A percentile compares a stretch with the other conserved stretches of the same genome.
Conservation (phyloP, 78 protist species). For the Dictyostelium brefeldianum region DNA sequence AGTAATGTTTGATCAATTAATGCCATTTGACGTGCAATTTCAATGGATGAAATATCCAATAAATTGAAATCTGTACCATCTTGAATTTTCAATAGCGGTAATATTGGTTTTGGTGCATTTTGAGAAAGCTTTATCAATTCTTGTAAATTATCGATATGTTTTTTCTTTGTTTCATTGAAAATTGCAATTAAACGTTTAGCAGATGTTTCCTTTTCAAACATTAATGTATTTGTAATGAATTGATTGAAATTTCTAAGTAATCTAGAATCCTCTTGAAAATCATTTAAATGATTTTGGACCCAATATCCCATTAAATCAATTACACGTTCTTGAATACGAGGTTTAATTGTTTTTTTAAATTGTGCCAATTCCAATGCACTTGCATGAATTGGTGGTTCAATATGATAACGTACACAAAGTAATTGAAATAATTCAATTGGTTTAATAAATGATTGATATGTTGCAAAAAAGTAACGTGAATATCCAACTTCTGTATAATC, state of each 20-base stretch:
- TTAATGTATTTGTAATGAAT: conserved; percentile 46
- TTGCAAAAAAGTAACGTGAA: conserved; percentile 34
- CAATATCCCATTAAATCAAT: conserved; percentile 64
- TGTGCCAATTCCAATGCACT: conserved; percentile 14
- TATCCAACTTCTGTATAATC: conserved; percentile 32
- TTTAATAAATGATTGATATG: conserved; percentile 48
- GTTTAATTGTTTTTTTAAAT: conserved; percentile 48
- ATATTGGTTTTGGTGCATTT: conserved; percentile 73
- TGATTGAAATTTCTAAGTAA: conserved; percentile 47
- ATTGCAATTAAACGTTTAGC: conserved; percentile 64
- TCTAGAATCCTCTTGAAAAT: conserved; percentile 55
- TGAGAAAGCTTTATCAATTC: conserved; percentile 50
- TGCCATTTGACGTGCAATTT: conserved; percentile 90
- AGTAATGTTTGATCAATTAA: conserved; percentile 81
- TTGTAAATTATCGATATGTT: conserved; percentile 33
- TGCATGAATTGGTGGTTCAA: conserved; percentile 62
- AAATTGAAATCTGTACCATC: conserved; percentile 19
- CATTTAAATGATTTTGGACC: conserved; percentile 52
- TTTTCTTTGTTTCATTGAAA: conserved; percentile 70
- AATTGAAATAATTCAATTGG: conserved; percentile 58
- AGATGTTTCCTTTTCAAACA: conserved; percentile 62
- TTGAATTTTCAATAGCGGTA: conserved; percentile 16
- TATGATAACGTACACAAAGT: conserved; percentile 59
- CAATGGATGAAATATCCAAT: conserved; percentile 75
- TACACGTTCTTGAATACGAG: conserved; percentile 70